Percentiles rank a stretch among this genome's conserved stretches.
Conservation (phyloP, 2,329 filamentous ascomycete genomes). For the Penicillium sp. region DNA sequence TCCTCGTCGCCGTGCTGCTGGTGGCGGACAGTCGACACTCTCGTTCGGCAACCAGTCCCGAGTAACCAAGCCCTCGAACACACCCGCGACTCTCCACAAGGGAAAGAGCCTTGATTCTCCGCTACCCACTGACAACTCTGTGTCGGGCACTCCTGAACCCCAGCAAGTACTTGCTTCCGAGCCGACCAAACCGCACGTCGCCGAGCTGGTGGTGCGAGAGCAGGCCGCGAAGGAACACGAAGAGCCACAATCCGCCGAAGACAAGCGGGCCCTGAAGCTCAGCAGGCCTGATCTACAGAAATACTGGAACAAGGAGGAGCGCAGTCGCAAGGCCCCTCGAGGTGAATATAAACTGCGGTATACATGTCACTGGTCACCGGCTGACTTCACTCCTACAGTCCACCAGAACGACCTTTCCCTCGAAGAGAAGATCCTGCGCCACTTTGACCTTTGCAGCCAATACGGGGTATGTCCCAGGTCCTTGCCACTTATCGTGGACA, state of each 20-base stretch:
- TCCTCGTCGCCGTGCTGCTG: conserved; percentile 37
- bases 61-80: conserved; percentile 54
- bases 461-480: conserved; percentile 69
- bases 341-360: conserved; percentile 29
- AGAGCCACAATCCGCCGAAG: conserved; percentile 33
- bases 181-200: conserved; percentile 29
- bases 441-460: conserved; percentile 87
- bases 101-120: conserved; percentile 33
- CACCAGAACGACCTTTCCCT: conserved; percentile 70
- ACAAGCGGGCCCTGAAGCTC: conserved; percentile 56
- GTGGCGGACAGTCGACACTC: conserved; percentile 55
- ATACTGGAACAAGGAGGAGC: conserved; percentile 75
- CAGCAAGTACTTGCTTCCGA: conserved; percentile 26
- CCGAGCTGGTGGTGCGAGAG: conserved; percentile 40
- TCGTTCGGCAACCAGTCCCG: conserved; percentile 56
- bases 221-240: conserved; percentile 47
- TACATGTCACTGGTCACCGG: background rate
- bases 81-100: conserved; percentile 29
- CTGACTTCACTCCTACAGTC: conserved; percentile 42
- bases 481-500: conserved; percentile 1
- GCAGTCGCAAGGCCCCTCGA: conserved; percentile 60
- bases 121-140: conserved; percentile 26
- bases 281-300: conserved; percentile 63
- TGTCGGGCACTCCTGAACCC: conserved; percentile 24
- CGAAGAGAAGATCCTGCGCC: conserved; percentile 79